Conservation (phyloP, 106 monocot genomes). For the Posidonia australis region DNA sequence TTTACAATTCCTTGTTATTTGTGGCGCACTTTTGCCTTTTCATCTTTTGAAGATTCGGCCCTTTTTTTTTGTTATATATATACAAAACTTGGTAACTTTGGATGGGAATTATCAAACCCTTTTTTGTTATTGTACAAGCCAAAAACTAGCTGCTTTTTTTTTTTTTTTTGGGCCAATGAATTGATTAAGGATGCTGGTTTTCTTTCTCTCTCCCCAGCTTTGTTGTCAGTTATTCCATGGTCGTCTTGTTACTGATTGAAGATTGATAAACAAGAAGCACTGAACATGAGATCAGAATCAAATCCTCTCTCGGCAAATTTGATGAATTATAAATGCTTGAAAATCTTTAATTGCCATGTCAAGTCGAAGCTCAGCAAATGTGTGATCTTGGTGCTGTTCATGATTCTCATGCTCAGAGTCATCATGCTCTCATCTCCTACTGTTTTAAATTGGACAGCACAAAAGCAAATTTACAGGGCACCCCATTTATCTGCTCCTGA, state of each 20-base stretch:
- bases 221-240: no score
- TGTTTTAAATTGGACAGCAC: constrained; percentile 16
- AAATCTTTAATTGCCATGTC: background rate
- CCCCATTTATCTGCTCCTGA: constrained; percentile 10
- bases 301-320: background rate
- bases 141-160: no score
- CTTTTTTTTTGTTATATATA: no score
- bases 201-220: no score
- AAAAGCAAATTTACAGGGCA: constrained; percentile 4
- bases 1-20: no score
- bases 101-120: no score
- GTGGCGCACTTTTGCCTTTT: no score
- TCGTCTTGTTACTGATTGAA: background rate
- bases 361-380: constrained; percentile 9
- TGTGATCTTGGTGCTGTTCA: constrained; percentile 20
- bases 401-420: constrained; percentile 32
- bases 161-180: no score
- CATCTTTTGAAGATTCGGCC: no score
- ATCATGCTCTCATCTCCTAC: constrained; percentile 28
- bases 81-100: no score
- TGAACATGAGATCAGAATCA: background rate
- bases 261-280: background rate
- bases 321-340: background rate
- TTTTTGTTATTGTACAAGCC: no score
- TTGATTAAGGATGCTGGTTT: no score